Conservation (phyloP, 805 yeast species). For the Saturnispora dispora region DNA sequence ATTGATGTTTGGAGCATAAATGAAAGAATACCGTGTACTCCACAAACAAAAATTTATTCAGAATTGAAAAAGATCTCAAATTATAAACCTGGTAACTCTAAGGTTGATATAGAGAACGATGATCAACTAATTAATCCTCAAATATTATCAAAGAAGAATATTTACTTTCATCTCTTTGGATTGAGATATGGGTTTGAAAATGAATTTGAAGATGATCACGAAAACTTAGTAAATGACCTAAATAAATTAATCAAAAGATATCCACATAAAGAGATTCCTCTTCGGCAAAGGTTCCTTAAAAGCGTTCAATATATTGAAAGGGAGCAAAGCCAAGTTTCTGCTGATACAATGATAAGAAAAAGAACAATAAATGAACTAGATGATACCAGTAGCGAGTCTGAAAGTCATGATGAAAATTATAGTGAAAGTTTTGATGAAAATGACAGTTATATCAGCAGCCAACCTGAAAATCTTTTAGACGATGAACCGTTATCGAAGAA, state of each 20-base stretch:
- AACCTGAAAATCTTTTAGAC: not conserved
- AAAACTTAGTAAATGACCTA: not conserved
- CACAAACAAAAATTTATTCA: constrained; percentile 1
- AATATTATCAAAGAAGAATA: not conserved
- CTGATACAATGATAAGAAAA: not conserved
- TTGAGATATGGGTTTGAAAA: not conserved
- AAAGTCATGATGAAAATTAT: not conserved
- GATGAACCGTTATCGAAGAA: not conserved
- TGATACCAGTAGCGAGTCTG: not conserved
- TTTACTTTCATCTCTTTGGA: not conserved
- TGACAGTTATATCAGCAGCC: not conserved
- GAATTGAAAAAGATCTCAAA: not conserved
- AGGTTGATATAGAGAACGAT: not conserved
- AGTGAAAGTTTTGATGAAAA: not conserved
- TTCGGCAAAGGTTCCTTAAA: not conserved
- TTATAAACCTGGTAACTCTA: not conserved
- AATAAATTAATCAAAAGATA: not conserved
- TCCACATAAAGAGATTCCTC: not conserved
- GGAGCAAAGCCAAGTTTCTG: not conserved
- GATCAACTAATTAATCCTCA: not conserved
- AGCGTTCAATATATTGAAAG: not conserved
- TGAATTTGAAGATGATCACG: not conserved
- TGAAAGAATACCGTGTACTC: not conserved
- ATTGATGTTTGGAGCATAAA: not conserved
- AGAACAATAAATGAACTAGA: not conserved